These are phyloP conservation scores for Kondoa subrosea DNA, from an alignment of 768 basidiomycete species.

Conservation along the genomic window DNA sequence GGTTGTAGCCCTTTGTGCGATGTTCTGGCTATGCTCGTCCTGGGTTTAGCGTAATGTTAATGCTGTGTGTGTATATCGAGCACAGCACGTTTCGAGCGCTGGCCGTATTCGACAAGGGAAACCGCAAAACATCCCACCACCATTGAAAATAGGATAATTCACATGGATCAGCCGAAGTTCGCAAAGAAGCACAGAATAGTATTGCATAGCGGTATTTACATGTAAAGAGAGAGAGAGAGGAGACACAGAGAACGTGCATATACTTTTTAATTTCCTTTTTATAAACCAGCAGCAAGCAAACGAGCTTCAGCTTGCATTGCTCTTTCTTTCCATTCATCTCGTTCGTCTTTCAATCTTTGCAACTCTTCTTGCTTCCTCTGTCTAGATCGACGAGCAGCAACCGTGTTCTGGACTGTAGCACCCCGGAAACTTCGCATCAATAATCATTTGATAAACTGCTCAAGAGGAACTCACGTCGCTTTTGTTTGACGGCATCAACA, in stretches of 20 bases:
- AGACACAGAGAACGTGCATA: no score
- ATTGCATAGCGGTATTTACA: no score
- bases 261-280: not conserved
- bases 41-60: no score
- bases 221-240: no score
- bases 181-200: not conserved
- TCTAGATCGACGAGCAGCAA: slow-evolving; percentile 65
- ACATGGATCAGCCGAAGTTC: no score
- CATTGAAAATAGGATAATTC: no score
- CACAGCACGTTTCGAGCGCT: no score
- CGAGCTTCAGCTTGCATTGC: not conserved
- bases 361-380: slow-evolving; percentile 57
- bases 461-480: slow-evolving; percentile 21
- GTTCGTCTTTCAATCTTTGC: slow-evolving; percentile 42
- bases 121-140: no score
- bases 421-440: slow-evolving; percentile 36
- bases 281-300: not conserved
- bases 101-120: no score
- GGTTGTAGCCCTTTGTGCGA: no score
- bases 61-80: no score
- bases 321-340: slow-evolving; percentile 14
- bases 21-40: no score
- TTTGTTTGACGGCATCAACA: not conserved
- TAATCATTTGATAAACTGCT: slow-evolving; percentile 39
- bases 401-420: slow-evolving; percentile 48